Evolutionary conservation across 768 basidiomycete genomes (phyloP), one percentile per base, ranked within the genome.

Genomic region (Saitozyma podzolica): DNA sequence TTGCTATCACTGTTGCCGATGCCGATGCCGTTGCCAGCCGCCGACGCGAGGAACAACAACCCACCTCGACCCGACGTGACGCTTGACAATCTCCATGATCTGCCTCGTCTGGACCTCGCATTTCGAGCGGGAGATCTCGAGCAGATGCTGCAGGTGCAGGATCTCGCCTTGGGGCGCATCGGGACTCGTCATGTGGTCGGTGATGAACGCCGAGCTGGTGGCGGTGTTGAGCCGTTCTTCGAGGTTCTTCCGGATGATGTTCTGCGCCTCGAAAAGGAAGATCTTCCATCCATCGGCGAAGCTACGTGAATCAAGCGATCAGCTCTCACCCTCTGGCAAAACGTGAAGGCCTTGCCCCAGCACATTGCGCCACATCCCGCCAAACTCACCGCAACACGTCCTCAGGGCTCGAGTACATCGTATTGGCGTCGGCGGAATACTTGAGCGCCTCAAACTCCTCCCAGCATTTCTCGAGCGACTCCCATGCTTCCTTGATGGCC

Each of bases 191-290:
- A 11, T 17, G 45, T 47, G 13, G 2, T 13, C 13, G 13, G 45
- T 13, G 45, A 47, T 47, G 45, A 47, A 47, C 45, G 45, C 45
- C 13, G 13, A 85, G 56, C 92, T 86, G 6, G 93, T 83, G n/a
- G 88, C 88, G 0, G 91, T 13, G 65, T 63, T 6, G 58, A 84
- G 80, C 40, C 84, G 86, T 62, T 87, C 85, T 72, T 89, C 87
- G 40, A 96, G 85, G 2, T 87, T 85, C 74, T 92, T 91, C 39
- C 90, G 87, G 68, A 95, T 89, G 67, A 91, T 85, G 77, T 93
- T 93, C 76, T 92, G 89, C 87, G 76, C 73, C 79, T 94, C 91
- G 68, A 95, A 95, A 65, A 94, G 87, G 80, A 90, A 92, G 58
- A 92, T 89, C 87, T 90, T 73, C 56, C 86, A 75, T 96, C 93